phyloP scores from a whole-genome alignment of 2,329 filamentous ascomycete species.

The Sporothrix pallida region DNA sequence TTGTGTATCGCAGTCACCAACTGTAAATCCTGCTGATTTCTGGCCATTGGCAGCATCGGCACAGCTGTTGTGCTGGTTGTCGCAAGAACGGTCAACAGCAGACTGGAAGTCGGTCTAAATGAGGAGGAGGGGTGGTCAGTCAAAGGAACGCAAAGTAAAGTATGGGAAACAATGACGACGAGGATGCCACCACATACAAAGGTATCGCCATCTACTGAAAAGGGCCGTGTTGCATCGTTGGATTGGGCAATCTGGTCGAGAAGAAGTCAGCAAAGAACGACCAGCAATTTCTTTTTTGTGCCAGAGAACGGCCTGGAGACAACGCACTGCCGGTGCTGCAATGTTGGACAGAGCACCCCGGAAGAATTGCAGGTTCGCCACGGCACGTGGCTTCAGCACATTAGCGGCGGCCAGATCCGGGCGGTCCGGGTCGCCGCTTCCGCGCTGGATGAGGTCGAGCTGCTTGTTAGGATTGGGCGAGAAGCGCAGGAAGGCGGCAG shows the following conservation, averaged over 20 bases:
- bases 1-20: constrained; percentile 55
- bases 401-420: constrained; percentile 22
- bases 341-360: constrained; percentile 49
- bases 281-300: too few relatives aligned
- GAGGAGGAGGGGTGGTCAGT: too few relatives aligned
- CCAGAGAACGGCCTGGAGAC: background rate
- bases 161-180: background rate
- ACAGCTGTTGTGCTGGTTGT: constrained; percentile 57
- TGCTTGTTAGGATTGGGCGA: constrained; percentile 16
- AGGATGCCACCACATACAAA: constrained; percentile 46
- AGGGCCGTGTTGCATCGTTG: constrained; percentile 49
- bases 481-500: constrained; percentile 26
- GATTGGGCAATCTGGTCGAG: constrained; percentile 49
- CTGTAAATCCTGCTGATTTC: constrained; percentile 44
- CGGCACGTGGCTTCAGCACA: constrained; percentile 32
- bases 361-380: constrained; percentile 51
- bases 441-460: constrained; percentile 8
- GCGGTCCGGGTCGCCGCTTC: constrained; percentile 38
- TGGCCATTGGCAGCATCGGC: constrained; percentile 50
- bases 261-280: background rate
- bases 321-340: constrained; percentile 45
- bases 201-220: constrained; percentile 52
- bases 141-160: too few relatives aligned
- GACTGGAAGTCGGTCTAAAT: constrained; percentile 50
- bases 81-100: constrained; percentile 53